Percentiles rank a stretch among this genome's conserved stretches.
phyloP scores from a whole-genome alignment of 2,329 filamentous ascomycete species.

The Fusarium azukiicola region DNA sequence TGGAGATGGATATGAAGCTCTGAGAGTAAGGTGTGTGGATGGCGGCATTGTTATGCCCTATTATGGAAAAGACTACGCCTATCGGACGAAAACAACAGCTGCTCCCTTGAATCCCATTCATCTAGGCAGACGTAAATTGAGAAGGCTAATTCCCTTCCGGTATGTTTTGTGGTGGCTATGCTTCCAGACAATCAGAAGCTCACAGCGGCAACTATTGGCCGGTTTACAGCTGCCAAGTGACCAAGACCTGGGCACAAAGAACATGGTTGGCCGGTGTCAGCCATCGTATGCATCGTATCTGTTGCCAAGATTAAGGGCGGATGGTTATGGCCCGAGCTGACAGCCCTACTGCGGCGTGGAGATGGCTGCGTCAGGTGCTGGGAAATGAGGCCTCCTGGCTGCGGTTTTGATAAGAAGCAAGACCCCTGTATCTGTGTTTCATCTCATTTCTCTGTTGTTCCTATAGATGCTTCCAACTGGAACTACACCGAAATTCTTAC shows the following conservation, averaged over 20 bases:
- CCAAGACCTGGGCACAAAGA: neutral
- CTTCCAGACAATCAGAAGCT: neutral
- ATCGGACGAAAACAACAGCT: neutral
- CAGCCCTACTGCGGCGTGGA: slow-evolving; percentile 7
- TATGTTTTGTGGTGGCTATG: slow-evolving; percentile 4
- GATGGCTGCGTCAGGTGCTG: neutral
- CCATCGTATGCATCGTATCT: neutral
- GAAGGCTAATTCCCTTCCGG: neutral
- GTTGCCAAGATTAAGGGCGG: neutral
- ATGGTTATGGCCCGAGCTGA: slow-evolving; percentile 6
- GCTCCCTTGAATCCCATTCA: neutral
- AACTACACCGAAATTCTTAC: too few species aligned
- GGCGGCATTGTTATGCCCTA: neutral
- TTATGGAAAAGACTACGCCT: neutral
- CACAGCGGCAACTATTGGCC: neutral
- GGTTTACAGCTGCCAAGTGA: neutral
- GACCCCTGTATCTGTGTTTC: too few species aligned
- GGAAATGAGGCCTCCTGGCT: neutral
- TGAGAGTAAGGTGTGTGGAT: neutral
- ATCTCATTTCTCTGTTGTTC: neutral
- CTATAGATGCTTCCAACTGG: neutral
- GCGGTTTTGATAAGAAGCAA: neutral
- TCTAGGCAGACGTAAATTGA: slow-evolving; percentile 8
- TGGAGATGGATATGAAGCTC: neutral
- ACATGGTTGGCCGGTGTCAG: neutral